phyloP scores from a whole-genome alignment of 2,329 filamentous ascomycete genomes.

The Xylaria sp. region DNA sequence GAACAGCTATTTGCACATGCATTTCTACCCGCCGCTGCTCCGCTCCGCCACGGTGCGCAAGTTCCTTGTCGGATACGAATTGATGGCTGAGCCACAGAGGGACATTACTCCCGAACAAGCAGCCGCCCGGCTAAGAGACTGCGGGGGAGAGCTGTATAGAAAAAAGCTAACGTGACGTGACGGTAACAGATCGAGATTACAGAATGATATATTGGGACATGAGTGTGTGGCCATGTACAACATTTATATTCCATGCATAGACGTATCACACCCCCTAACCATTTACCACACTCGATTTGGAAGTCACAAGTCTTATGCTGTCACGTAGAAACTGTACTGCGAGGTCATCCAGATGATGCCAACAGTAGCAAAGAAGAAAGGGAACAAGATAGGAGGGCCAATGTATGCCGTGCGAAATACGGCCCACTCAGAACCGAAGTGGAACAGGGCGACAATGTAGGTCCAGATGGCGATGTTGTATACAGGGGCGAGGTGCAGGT shows the following conservation, averaged over 20 bases:
- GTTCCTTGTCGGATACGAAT: conserved; percentile 94
- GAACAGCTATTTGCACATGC: conserved; percentile 90
- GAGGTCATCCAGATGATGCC: conserved; percentile 65
- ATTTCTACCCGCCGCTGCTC: conserved; percentile 94
- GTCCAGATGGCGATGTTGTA: conserved; percentile 85
- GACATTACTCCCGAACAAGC: conserved; percentile 98
- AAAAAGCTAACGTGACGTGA: conserved; percentile 54
- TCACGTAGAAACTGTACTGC: conserved; percentile 74
- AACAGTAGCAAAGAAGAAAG: conserved; percentile 56
- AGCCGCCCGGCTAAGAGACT: conserved; percentile 74
- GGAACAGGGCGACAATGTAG: conserved; percentile 76
- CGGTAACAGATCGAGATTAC: neutral
- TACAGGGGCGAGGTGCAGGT: conserved; percentile 72
- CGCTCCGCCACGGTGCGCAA: conserved; percentile 93
- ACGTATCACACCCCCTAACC: neutral
- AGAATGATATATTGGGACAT: neutral
- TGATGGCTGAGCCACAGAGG: conserved; percentile 96
- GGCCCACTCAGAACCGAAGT: conserved; percentile 82
- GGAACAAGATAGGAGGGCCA: conserved; percentile 60
- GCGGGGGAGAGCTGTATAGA: conserved; percentile 84
- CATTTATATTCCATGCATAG: neutral
- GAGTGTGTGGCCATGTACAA: neutral
- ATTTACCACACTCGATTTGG: neutral
- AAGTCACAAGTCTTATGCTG: conserved; percentile 33
- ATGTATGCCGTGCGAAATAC: conserved; percentile 77